A percentile compares a stretch with the other conserved stretches of the same genome.
Conservation (phyloP, 306 rosid species). For the barrel medic (Medicago truncatula) region DNA sequence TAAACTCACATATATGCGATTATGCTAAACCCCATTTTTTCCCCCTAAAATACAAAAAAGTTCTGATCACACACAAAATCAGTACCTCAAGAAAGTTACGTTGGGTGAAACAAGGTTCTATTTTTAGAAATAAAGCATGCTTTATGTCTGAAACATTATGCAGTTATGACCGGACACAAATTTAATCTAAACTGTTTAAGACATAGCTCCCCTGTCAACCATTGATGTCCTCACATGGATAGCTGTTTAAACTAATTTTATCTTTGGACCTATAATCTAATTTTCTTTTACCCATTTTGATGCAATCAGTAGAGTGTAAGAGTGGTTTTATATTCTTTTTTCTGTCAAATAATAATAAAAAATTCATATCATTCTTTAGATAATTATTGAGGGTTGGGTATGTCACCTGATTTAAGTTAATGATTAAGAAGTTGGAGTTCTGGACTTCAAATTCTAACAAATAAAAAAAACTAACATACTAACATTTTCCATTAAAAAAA, state of each 20-base stretch:
- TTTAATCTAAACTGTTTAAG: constrained; percentile 27
- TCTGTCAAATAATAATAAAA: no score
- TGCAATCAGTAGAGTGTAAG: not conserved
- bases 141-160: not conserved
- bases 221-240: constrained; percentile 37
- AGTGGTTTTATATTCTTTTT: no score
- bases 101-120: not conserved
- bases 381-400: no score
- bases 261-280: not conserved
- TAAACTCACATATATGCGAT: no score
- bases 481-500: no score
- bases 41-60: not conserved
- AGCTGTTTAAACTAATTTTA: not conserved
- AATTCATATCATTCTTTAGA: not conserved
- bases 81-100: constrained; percentile 7
- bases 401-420: no score
- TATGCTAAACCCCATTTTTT: not conserved
- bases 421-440: no score
- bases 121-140: constrained; percentile 28
- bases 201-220: constrained; percentile 5
- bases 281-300: not conserved
- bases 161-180: constrained; percentile 30
- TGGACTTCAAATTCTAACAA: no score
- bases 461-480: no score
- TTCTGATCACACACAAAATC: not conserved